Base-by-base conservation (phyloP, 306 rosid species). In the Medicago lupulina region DNA sequence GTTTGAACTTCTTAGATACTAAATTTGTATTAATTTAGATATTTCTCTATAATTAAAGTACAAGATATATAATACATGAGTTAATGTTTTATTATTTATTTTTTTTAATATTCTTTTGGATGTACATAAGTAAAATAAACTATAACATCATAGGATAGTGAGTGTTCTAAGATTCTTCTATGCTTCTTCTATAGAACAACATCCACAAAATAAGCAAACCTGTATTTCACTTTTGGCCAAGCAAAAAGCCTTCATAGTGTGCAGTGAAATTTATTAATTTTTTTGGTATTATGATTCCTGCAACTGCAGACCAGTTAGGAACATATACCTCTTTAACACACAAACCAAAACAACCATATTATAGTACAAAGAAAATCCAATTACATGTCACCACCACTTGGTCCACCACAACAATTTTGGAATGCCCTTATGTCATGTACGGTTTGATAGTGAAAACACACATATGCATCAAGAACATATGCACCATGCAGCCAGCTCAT, bases 291-390 rank as follows among this genome's bases (percentile, higher is more conserved):
- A 67, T 63, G 76, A 39, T n/a, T 50, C 60, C 36, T 68, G 71
- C 23, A 43, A 34, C 34, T 31, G 40, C 77, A 75, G 81, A 16
- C 21, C 13, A 50, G 78, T 63, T 70, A 76, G 51, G 54, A 70
- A 55, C 66, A 81, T 57, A 80, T 67, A 51, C 40, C 71, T 54
- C 50, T 81, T 81, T 71, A 71, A 76, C 81, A 71, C 81, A 81
- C 12, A 81, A 55, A 76, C 70, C 78, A 81, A 81, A 76, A 76
- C 79, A 76, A 81, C 51, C 70, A 70, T 53, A 71, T 63, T 76
- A 54, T 65, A 64, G 75, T 81, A 63, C 81, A 63, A 81, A 71
- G 21, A 76, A 76, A 81, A 53, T 53, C 77, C 60, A 81, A 47
- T 70, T 70, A 43, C 60, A 58, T 71, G 74, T 81, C 70, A 63